Evolutionary conservation across 139 green algal genomes (phyloP).

Genomic region (Closterium sp.): DNA sequence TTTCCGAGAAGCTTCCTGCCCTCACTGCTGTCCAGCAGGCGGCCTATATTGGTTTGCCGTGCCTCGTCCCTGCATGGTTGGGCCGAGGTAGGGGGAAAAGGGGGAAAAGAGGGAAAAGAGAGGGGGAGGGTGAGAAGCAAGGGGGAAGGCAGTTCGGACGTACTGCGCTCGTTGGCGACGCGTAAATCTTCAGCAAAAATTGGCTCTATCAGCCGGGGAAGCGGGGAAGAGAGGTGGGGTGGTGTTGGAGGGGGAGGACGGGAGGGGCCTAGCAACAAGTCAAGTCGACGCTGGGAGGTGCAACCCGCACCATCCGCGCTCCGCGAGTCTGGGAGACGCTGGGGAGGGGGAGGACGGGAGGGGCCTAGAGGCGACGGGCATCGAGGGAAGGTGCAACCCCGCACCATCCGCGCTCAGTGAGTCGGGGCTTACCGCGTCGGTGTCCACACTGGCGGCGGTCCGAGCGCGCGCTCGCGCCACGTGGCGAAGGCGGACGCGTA

Average conservation of each 20-base stretch:
- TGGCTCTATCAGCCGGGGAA: not conserved
- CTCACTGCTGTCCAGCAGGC: constrained; percentile 3
- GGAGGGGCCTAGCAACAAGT: too few species aligned
- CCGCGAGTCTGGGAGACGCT: too few species aligned
- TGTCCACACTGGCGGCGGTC: too few species aligned
- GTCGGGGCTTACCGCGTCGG: not conserved
- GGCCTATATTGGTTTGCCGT: constrained; percentile 17
- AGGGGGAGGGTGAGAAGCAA: not conserved
- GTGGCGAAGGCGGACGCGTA: constrained; percentile 11
- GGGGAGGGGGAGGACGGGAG: too few species aligned
- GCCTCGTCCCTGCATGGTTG: constrained; percentile 1
- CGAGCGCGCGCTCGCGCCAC: not conserved
- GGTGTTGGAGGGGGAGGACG: too few species aligned
- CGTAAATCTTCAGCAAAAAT: not conserved
- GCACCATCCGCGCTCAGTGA: too few species aligned
- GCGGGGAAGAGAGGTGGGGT: not conserved
- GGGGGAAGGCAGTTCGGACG: not conserved
- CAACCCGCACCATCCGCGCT: too few species aligned
- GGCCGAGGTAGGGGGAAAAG: not conserved
- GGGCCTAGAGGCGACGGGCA: too few species aligned
- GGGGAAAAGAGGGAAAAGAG: too few species aligned
- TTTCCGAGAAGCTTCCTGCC: not conserved
- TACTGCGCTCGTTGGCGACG: too few species aligned
- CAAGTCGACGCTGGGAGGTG: too few species aligned
- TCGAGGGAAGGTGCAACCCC: too few species aligned